phyloP scores from a whole-genome alignment of 345 rosid species.

The Zanthoxylum bungeanum region DNA sequence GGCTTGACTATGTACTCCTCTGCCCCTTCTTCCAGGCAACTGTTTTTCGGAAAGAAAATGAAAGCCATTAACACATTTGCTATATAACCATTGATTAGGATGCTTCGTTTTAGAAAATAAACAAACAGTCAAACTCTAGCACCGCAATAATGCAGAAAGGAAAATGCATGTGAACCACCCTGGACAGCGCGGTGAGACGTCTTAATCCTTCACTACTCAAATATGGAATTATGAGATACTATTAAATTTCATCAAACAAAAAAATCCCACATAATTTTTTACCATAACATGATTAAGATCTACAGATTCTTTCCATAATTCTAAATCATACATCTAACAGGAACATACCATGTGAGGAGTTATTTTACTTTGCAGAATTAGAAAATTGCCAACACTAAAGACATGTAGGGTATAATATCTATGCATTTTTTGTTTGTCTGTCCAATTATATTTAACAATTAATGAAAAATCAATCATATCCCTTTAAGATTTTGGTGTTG shows the following conservation, averaged over 20 bases:
- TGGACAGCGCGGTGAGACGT: background rate
- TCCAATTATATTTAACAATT: background rate
- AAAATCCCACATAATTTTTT: background rate
- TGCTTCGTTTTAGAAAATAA: background rate
- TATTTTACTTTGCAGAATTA: background rate
- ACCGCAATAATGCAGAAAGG: background rate
- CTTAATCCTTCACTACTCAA: background rate
- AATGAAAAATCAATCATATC: too few species aligned
- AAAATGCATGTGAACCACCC: background rate
- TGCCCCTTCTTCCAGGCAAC: constrained; percentile 94
- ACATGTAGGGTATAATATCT: background rate
- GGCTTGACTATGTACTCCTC: constrained; percentile 87
- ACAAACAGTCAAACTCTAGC: background rate
- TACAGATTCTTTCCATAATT: background rate
- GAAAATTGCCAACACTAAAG: background rate
- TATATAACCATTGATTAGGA: background rate
- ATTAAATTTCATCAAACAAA: background rate
- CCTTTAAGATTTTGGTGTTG: too few species aligned
- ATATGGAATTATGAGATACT: background rate
- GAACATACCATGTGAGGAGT: background rate
- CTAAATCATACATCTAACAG: background rate
- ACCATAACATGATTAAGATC: background rate
- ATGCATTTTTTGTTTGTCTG: background rate
- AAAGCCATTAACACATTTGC: background rate
- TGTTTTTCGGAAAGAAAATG: constrained; percentile 14